Evolutionary conservation across 768 basidiomycete genomes (phyloP), one percentile per base, ranked within the genome.

Genomic region (Rhizopogon rudus): DNA sequence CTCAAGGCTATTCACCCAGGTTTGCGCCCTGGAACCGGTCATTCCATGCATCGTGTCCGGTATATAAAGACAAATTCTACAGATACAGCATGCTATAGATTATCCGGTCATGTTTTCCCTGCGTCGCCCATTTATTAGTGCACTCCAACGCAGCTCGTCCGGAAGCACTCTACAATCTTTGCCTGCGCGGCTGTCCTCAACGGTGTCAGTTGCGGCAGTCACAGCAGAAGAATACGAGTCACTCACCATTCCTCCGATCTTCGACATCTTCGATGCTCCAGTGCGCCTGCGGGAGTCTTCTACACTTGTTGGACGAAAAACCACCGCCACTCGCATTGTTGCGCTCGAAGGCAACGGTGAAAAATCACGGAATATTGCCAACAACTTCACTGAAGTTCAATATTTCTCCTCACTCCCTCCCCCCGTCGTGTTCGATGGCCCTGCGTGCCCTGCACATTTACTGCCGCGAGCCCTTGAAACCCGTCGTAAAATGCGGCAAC

Each of bases 191-290:
- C 65, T 61, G 9, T 59, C 61, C 20, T 56, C 48, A 53, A 55
- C 46, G 22, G 41, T 50, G 22, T 53, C 64, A 29, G 54, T 54
- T 28, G 14, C 55, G 4, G 22, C 40, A 37, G 53, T 61, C 37
- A 42, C 60, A 3, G 20, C 44, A 6, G 44, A 44, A 28, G 31
- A 45, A 13, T 49, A 48, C 10, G 56, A 41, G 14, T 40, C 39
- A 40, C 52, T 67, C 22, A 61, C 59, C 14, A 53, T 67, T 17
- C 66, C 66, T 10, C 69, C 68, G 42, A 77, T 79, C 46, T 74
- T 77, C 57, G 80, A 81, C 62, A 79, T 82, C 55, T 80, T 80
- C 61, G 80, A 82, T 55, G 79, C 73, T 22, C 77, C 79, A 1
- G 65, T 66, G 35, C 66, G 66, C 31, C 72, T 78, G 20, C 69